These are phyloP conservation scores for Entonaema liquescens DNA, from an alignment of 495 filamentous ascomycete species.

Conservation along the genomic window DNA sequence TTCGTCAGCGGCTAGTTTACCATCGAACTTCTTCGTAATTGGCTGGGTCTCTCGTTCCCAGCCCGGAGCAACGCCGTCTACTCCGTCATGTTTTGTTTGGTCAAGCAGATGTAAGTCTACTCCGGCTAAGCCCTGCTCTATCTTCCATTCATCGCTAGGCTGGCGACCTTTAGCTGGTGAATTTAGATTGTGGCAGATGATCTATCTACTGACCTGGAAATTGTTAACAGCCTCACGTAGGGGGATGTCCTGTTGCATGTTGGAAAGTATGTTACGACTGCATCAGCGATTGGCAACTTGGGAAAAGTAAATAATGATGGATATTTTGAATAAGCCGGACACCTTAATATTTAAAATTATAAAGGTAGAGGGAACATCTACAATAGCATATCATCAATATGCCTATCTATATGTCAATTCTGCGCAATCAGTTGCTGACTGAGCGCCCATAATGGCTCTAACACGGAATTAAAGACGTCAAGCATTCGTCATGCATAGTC, in stretches of 20 bases:
- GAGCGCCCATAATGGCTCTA: not conserved
- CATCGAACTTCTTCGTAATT: slow-evolving; percentile 6
- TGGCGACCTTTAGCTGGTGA: slow-evolving; percentile 32
- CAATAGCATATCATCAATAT: not conserved
- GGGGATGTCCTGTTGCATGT: slow-evolving; percentile 38
- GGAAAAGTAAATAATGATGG: not conserved
- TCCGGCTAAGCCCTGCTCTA: slow-evolving; percentile 60
- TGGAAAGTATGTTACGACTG: not conserved
- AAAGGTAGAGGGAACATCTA: not conserved
- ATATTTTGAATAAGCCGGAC: not conserved
- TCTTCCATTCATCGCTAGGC: slow-evolving; percentile 62
- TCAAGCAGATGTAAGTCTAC: slow-evolving; percentile 59
- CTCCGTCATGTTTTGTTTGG: slow-evolving; percentile 49
- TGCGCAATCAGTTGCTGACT: not conserved
- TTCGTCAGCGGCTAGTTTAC: slow-evolving; percentile 32
- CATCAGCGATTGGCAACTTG: not conserved
- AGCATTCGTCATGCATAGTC: slow-evolving; percentile 1
- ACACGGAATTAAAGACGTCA: not conserved
- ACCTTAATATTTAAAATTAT: too few relatives aligned
- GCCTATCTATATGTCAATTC: not conserved
- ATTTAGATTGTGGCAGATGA: slow-evolving; percentile 1
- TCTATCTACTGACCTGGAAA: slow-evolving; percentile 21
- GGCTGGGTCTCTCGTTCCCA: slow-evolving; percentile 51
- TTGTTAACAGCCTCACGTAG: slow-evolving; percentile 27
- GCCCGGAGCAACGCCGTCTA: slow-evolving; percentile 38